Evolutionary conservation across 164 flowering plant species (phyloP), one percentile per base, ranked within the genome.

Genomic region (Piper betle): DNA sequence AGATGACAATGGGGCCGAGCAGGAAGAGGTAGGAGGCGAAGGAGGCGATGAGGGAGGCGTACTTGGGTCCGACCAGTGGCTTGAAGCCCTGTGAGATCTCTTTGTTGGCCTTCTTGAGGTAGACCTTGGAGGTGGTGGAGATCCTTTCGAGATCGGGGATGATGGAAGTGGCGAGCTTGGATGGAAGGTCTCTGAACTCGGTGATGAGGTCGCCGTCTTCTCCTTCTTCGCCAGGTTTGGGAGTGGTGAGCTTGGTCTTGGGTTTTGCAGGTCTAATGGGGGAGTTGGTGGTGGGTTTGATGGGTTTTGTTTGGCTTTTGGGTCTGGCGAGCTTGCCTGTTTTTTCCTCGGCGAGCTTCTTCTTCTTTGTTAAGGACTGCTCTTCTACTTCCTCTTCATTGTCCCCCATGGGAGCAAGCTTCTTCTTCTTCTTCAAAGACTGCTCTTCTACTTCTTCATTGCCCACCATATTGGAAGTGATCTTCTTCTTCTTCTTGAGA

Each of bases 141-240:
- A 92, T 75, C 64, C 57, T 75, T 55, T 85, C 84, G 7, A 85
- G 75, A 65, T 92, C 98, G 43, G 96, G 98, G 6, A 89, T 6
- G 0, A 93, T 52, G 2, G 81, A 68, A 58, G 80, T 46, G 5
- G 87, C 96, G 66, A 93, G 87, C 60, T 75, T 82, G 53, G 70
- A 65, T n/a, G 96, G 90, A 8, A 92, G 78, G 56, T 81, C 87
- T 57, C 79, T 68, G 76, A 89, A 81, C 13, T 77, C 96, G 0
- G 79, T 15, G 10, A 89, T 75, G 9, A 89, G 67, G 65, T 85
- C 93, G 11, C 33, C 33, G 33, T 25, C 33, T 25, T 25, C 33
- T 25, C 77, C 76, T 0, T 68, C 75, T 37, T 73, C 66, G 60
- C 25, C 53, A 38, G 57, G 12, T 13, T 25, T 37, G 13, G 12